Evolutionary conservation across 2,329 filamentous ascomycete species (phyloP).

Genomic region (Hawksworthiomyces lignivorus): DNA sequence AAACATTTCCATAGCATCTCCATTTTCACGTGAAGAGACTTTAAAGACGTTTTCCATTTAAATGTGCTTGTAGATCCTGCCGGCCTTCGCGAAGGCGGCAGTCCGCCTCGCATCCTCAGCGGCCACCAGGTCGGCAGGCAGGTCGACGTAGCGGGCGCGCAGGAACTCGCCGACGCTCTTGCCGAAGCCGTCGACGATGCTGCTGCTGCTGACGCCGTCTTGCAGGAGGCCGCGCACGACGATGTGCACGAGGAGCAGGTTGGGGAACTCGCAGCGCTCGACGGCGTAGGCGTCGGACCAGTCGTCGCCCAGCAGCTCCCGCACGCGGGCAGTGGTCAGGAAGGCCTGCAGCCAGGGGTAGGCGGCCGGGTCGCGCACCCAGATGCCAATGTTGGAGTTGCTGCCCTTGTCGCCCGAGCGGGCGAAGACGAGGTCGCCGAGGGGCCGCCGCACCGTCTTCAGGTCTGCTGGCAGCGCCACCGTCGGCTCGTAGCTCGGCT

Average conservation of each 20-base stretch:
- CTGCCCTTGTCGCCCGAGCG: slow-evolving; percentile 25
- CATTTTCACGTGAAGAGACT: no score
- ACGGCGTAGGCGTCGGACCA: slow-evolving; percentile 31
- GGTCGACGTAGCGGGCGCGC: slow-evolving; percentile 21
- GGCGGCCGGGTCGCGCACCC: slow-evolving; percentile 8
- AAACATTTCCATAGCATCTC: no score
- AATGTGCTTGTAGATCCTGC: neutral
- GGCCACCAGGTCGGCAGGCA: slow-evolving; percentile 15
- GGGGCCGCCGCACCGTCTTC: slow-evolving; percentile 14
- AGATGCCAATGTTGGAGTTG: neutral
- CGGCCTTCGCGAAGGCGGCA: neutral
- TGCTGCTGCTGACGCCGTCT: slow-evolving; percentile 38
- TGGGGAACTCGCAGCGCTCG: slow-evolving; percentile 37
- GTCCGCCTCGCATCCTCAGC: neutral
- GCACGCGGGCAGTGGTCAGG: slow-evolving; percentile 29
- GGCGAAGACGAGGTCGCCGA: slow-evolving; percentile 25
- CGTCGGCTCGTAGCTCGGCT: slow-evolving; percentile 8
- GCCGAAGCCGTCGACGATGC: slow-evolving; percentile 39
- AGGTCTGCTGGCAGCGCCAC: neutral
- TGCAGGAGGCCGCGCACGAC: slow-evolving; percentile 36
- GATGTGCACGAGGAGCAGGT: slow-evolving; percentile 22
- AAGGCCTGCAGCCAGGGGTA: slow-evolving; percentile 8
- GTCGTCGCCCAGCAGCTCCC: slow-evolving; percentile 34
- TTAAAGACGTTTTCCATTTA: no score
- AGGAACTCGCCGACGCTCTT: slow-evolving; percentile 47